These are phyloP conservation scores for Spergularia azorica DNA, from an alignment of 179 eudicot genomes.

Conservation along the genomic window DNA sequence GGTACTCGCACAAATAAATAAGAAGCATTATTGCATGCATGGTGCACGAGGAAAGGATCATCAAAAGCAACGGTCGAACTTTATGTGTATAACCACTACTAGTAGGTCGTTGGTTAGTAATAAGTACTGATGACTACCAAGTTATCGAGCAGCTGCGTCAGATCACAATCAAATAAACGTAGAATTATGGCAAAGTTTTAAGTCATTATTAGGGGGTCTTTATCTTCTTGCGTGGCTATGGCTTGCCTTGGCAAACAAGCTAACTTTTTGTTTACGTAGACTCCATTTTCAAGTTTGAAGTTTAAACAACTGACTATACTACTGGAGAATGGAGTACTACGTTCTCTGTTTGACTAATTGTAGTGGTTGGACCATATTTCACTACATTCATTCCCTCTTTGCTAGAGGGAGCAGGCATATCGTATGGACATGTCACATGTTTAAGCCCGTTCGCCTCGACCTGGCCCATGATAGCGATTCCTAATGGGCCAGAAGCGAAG, in stretches of 20 bases:
- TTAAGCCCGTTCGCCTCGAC: too few species aligned
- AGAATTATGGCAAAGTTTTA: constrained; percentile 25
- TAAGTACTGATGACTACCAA: background rate
- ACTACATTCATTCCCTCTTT: too few species aligned
- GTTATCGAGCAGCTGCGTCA: background rate
- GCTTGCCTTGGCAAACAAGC: constrained; percentile 26
- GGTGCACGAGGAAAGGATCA: constrained; percentile 6
- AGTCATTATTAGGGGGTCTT: background rate
- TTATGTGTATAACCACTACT: background rate
- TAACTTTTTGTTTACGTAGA: background rate
- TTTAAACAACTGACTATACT: background rate
- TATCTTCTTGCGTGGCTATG: background rate
- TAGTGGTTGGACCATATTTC: too few species aligned
- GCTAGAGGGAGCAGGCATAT: too few species aligned
- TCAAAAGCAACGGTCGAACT: constrained; percentile 1
- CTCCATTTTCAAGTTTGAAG: background rate
- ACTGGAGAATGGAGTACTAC: background rate
- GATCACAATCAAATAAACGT: constrained; percentile 23
- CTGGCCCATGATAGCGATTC: too few species aligned
- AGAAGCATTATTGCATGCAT: constrained; percentile 11
- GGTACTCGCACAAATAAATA: background rate
- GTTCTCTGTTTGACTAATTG: too few species aligned
- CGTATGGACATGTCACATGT: too few species aligned
- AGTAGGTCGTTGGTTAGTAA: background rate
- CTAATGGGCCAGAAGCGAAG: too few species aligned